Evolutionary conservation across 805 yeast species (phyloP), one percentile per base, ranked within the genome.

Genomic region (Cyberlindnera mississippiensis): DNA sequence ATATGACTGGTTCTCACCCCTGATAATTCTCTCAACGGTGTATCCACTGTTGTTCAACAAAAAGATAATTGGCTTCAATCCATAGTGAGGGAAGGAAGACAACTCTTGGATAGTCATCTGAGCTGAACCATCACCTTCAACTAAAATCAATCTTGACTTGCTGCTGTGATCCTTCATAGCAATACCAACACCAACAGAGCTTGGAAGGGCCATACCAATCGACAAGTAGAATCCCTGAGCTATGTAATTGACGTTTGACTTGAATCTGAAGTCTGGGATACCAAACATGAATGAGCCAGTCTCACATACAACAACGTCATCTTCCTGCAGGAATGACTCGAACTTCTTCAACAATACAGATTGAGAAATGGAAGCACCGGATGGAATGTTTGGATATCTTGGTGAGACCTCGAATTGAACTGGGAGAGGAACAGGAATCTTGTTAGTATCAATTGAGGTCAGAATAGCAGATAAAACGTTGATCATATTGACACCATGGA

Each of bases 121-220:
- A 2, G 96, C 91, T 3, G 96, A 82, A 1, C 97, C 97, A 61
- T 90, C 97, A 42, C 97, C 96, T 68, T 85, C 89, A 14, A 87
- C 65, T 18, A 89, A 67, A 16, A 87, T 69, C 35, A 89, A 70
- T 53, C 95, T 75, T 26, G 80, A 73, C 3, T 54, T 38, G 6
- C 68, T 66, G 33, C 53, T 57, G 36, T 71, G 51, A 55, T 85
- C 95, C 38, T 72, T 69, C 64, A 75, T 67, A 0, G 91, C 96
- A 41, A 85, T 66, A 15, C 86, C 80, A 19, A 82, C 84, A 37
- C 97, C 97, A 43, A 90, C 73, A 4, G 93, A 74, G 10, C 90
- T 85, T 3, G 96, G 96, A 20, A 90, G 67, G 0, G 95, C 91
- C 67, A 78, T 85, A 6, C 97, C 97, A 53, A 90, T 90, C 2